phyloP scores from a whole-genome alignment of 192 early-diverging fungal genomes.

The Mortierella claussenii region DNA sequence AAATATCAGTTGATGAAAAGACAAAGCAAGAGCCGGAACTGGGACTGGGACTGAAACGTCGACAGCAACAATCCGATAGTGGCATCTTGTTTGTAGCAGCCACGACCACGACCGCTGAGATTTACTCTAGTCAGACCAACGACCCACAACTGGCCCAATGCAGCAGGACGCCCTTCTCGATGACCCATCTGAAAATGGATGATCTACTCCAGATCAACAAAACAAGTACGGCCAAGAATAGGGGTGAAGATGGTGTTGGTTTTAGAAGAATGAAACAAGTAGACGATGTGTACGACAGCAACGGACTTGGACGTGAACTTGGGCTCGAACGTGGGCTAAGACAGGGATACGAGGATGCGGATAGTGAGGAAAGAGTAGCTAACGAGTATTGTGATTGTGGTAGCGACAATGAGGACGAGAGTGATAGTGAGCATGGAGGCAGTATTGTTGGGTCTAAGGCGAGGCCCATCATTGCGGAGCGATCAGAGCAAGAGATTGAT shows the following conservation, averaged over 20 bases:
- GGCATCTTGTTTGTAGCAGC: slow-evolving; percentile 45
- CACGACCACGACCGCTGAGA: slow-evolving; percentile 17
- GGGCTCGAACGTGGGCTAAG: neutral
- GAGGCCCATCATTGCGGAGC: slow-evolving; percentile 29
- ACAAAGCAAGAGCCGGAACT: neutral
- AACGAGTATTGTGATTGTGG: neutral
- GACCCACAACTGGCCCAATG: neutral
- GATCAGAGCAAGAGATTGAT: slow-evolving; percentile 48
- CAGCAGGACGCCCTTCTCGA: neutral
- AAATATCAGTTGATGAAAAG: no score
- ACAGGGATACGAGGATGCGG: neutral
- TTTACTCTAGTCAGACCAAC: slow-evolving; percentile 13
- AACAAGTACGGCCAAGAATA: slow-evolving; percentile 7
- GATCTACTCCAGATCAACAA: neutral
- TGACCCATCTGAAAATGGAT: neutral
- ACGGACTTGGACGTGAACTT: neutral
- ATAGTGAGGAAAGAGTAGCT: neutral
- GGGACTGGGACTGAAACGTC: no score
- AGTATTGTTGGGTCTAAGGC: slow-evolving; percentile 25
- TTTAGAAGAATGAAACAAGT: neutral
- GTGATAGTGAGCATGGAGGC: neutral
- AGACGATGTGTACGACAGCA: neutral
- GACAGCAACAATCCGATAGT: slow-evolving; percentile 20
- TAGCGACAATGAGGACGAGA: neutral
- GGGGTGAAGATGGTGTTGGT: neutral